Conservation (phyloP, 768 basidiomycete genomes). For the Naganishia vaughanmartiniae region DNA sequence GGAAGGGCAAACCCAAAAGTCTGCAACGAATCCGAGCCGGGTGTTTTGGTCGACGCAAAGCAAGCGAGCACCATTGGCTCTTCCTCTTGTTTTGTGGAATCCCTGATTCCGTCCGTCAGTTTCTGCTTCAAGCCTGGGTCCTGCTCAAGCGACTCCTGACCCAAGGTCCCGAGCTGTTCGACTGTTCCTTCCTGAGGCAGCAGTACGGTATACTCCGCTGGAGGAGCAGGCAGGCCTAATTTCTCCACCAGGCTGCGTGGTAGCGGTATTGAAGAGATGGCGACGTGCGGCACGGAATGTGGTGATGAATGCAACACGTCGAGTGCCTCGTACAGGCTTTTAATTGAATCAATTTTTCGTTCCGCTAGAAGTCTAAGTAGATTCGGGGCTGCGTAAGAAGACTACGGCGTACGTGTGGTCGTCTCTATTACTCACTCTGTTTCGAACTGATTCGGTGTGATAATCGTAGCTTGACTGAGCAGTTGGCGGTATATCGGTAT, state of each 20-base stretch:
- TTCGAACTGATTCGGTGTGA: conserved; percentile 98
- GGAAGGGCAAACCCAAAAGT: conserved; percentile 69
- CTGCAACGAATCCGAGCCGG: conserved; percentile 55
- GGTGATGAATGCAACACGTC: conserved; percentile 66
- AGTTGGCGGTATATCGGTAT: conserved; percentile 79
- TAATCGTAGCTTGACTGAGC: conserved; percentile 71
- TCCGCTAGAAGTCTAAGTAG: conserved; percentile 69
- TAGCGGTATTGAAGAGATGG: conserved; percentile 87
- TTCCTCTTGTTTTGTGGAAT: neutral
- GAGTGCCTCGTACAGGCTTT: conserved; percentile 68
- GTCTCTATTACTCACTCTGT: conserved; percentile 66
- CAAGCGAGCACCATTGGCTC: conserved; percentile 66
- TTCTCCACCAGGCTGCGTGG: conserved; percentile 58
- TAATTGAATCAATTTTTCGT: conserved; percentile 63
- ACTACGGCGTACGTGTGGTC: conserved; percentile 55
- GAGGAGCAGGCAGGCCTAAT: conserved; percentile 50
- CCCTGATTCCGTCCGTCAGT: conserved; percentile 14
- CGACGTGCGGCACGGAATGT: conserved; percentile 76
- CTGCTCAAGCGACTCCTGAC: conserved; percentile 30
- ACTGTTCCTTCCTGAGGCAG: conserved; percentile 25
- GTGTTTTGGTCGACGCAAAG: conserved; percentile 61
- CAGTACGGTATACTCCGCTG: conserved; percentile 36
- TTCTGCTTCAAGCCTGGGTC: conserved; percentile 18
- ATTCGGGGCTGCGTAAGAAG: conserved; percentile 51
- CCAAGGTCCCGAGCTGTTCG: conserved; percentile 37